phyloP scores from a whole-genome alignment of 495 filamentous ascomycete species.

The Hamigera avellanea region DNA sequence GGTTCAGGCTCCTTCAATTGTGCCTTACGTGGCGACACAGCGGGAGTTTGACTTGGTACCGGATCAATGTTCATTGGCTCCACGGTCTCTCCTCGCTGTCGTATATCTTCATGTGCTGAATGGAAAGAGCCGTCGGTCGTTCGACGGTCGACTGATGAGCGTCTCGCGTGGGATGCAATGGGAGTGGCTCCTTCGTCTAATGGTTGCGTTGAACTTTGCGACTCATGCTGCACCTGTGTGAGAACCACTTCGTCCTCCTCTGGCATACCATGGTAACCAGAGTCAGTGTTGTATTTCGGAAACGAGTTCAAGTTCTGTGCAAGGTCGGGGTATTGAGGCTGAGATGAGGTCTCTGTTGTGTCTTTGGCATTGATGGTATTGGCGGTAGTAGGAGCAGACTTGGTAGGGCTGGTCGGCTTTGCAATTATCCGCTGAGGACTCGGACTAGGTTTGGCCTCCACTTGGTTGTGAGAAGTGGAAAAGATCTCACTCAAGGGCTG shows the following conservation, averaged over 20 bases:
- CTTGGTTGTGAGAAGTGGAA: slow-evolving; percentile 36
- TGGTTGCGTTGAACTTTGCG: slow-evolving; percentile 24
- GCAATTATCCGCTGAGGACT: slow-evolving; percentile 28
- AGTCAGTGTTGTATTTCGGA: slow-evolving; percentile 45
- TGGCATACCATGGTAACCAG: slow-evolving; percentile 74
- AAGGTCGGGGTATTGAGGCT: slow-evolving; percentile 24
- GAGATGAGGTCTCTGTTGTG: slow-evolving; percentile 8
- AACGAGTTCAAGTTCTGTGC: slow-evolving; percentile 29
- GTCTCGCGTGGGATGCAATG: slow-evolving; percentile 11
- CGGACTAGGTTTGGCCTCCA: slow-evolving; percentile 22
- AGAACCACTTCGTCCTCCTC: slow-evolving; percentile 31
- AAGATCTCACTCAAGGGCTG: slow-evolving; percentile 83
- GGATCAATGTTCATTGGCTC: slow-evolving; percentile 21
- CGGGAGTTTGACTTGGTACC: slow-evolving; percentile 8
- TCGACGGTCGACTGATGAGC: slow-evolving; percentile 31
- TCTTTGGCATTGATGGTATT: slow-evolving; percentile 11
- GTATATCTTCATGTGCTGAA: slow-evolving; percentile 52
- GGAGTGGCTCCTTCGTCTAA: slow-evolving; percentile 26
- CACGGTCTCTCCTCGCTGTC: slow-evolving; percentile 25
- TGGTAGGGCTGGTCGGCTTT: slow-evolving; percentile 12
- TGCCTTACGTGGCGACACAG: slow-evolving; percentile 4
- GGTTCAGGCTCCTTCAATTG: slow-evolving; percentile 4
- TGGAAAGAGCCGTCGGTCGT: slow-evolving; percentile 52
- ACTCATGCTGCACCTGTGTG: slow-evolving; percentile 21
- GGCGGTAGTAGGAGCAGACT: slow-evolving; percentile 7